Evolutionary conservation across 2,329 filamentous ascomycete species (phyloP).

Genomic region (Sarocladium oryzae): DNA sequence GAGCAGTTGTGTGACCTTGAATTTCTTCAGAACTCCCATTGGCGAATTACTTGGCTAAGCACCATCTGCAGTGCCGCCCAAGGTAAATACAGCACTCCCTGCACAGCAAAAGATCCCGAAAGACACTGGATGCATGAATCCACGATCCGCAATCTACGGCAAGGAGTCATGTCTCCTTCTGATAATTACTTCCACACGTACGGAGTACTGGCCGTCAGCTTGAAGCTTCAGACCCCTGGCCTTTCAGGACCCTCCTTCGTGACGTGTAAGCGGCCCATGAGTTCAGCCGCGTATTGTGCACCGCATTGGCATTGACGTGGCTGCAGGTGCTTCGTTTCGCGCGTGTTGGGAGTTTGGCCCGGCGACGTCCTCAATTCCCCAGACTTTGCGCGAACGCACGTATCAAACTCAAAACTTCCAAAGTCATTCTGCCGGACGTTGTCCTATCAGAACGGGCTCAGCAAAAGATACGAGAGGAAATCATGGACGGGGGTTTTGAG

Average conservation of each 20-base stretch:
- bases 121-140: conserved; percentile 5
- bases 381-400: not conserved
- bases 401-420: too few species aligned
- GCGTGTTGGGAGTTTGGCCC: not conserved
- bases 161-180: not conserved
- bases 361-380: not conserved
- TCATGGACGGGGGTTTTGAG: not conserved
- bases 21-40: not conserved
- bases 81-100: not conserved
- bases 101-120: not conserved
- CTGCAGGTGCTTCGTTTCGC: not conserved
- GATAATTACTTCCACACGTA: not conserved
- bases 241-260: not conserved
- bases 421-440: too few species aligned
- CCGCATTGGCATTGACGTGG: not conserved
- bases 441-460: too few species aligned
- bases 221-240: not conserved
- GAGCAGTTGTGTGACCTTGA: not conserved
- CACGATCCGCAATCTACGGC: not conserved
- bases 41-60: conserved; percentile 1
- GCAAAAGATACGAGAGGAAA: not conserved
- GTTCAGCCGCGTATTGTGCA: not conserved
- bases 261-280: not conserved
- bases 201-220: not conserved
- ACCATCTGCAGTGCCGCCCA: not conserved